Conservation (phyloP, 257 asterid species). For the Echites panduratus region DNA sequence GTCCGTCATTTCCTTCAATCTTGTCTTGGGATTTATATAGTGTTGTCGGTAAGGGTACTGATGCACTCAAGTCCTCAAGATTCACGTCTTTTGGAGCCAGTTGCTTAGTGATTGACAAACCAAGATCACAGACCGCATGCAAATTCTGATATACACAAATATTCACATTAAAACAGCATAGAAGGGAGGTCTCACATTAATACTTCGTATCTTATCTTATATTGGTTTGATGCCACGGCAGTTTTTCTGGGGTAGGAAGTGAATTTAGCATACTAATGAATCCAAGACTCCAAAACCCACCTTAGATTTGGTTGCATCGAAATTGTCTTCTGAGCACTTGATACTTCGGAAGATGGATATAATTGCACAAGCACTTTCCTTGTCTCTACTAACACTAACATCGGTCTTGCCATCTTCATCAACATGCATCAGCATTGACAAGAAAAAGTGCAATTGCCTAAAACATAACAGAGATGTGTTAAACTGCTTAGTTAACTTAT, state of each 20-base stretch:
- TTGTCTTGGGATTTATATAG: constrained; percentile 55
- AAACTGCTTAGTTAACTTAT: constrained; percentile 9
- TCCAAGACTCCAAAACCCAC: constrained; percentile 28
- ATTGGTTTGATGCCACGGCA: background rate
- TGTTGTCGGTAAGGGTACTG: constrained; percentile 51
- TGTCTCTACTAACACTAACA: constrained; percentile 49
- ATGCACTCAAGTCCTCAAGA: constrained; percentile 45
- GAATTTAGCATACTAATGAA: background rate
- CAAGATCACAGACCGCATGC: constrained; percentile 80
- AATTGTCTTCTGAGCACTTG: constrained; percentile 72
- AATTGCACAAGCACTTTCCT: constrained; percentile 56
- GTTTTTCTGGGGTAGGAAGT: background rate
- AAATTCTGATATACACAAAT: constrained; percentile 50
- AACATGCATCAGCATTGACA: constrained; percentile 82
- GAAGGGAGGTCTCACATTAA: background rate
- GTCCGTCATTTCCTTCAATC: constrained; percentile 38
- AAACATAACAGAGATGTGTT: constrained; percentile 20
- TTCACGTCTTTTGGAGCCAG: constrained; percentile 51
- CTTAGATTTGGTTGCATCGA: constrained; percentile 70
- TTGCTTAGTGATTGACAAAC: constrained; percentile 58
- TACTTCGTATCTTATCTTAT: constrained; percentile 5
- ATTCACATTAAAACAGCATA: constrained; percentile 19
- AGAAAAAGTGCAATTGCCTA: constrained; percentile 79
- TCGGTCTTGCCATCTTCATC: constrained; percentile 72
- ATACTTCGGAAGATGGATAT: constrained; percentile 56